Percentiles rank a stretch among this genome's conserved stretches.
Conservation (phyloP, 108 stramenopile species). For the Chaetoceros tenuissimus region DNA sequence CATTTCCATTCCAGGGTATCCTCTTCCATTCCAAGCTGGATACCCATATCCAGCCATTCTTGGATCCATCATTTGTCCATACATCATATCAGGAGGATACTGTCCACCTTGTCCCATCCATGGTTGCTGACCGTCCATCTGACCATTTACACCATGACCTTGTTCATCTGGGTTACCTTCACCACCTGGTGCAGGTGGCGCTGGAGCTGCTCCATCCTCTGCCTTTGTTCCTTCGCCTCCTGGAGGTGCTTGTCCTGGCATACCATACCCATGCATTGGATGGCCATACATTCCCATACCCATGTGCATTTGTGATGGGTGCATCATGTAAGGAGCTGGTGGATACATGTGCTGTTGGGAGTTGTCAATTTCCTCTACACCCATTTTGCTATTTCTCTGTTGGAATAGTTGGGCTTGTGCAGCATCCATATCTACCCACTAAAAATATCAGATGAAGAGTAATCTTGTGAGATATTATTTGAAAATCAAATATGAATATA, state of each 20-base stretch:
- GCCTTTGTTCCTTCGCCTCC: too few relatives aligned
- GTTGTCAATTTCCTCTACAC: neutral
- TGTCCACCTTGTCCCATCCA: too few relatives aligned
- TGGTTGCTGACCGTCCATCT: neutral
- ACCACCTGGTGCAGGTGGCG: too few relatives aligned
- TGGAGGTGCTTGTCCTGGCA: too few relatives aligned
- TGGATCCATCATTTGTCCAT: neutral
- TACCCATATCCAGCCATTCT: neutral
- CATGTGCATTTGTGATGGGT: neutral
- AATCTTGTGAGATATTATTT: too few relatives aligned
- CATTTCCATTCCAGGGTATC: slow-evolving; percentile 1
- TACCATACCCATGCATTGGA: too few relatives aligned
- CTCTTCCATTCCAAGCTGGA: slow-evolving; percentile 1
- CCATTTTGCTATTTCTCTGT: neutral
- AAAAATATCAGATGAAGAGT: too few relatives aligned
- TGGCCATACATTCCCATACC: too few relatives aligned
- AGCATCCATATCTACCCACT: neutral
- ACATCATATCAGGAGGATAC: neutral
- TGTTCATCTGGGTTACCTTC: too few relatives aligned
- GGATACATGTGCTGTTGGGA: neutral
- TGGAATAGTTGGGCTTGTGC: neutral
- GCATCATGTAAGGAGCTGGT: neutral
- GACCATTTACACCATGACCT: too few relatives aligned
- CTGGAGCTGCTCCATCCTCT: too few relatives aligned
- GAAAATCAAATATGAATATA: too few relatives aligned